Base-by-base conservation (phyloP, 164 flowering plant genomes). In the Vitis rotundifolia region DNA sequence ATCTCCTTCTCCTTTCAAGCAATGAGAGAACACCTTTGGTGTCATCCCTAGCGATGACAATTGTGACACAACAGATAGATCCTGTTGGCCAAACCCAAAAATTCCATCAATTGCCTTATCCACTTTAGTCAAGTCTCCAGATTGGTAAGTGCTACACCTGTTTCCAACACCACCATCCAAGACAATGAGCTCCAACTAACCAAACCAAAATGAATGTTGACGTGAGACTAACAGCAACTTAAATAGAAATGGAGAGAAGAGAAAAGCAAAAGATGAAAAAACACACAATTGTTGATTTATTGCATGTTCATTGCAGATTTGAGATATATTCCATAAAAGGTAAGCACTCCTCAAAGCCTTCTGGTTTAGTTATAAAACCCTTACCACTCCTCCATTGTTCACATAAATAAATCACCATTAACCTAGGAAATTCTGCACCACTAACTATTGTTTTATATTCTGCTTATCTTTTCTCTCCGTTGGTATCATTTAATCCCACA, bases 71-170 rank as follows among this genome's bases (percentile, higher is more conserved):
- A 89, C 88, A 37, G 91, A 89, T 15, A 87, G 73, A 16, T 76
- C 82, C 50, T 85, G 86, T 37, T 68, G 88, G 49, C 93, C 90
- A 75, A 89, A 89, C 7, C 93, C 93, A 67, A 89, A 82, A 28
- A 89, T 87, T 18, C 93, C 93, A 80, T 89, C 93, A 65, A 87
- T 74, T 28, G 91, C 91, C 78, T 82, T 81, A 48, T 82, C 87
- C 15, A 88, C 50, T 64, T 86, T 82, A 48, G 89, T 80, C 82
- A 89, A 79, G 76, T 85, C 89, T 59, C 93, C 93, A 59, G 84
- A 80, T 71, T 84, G 87, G 69, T 77, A 78, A 54, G 82, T 84
- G 77, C 90, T 86, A 68, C 91, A 89, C 64, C 91, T 89, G 84
- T 61, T 75, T 58, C 69, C 15, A 73, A 53, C 50, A 69, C 8